phyloP scores from a whole-genome alignment of 2,329 filamentous ascomycete genomes.

The Rosellinia necatrix region DNA sequence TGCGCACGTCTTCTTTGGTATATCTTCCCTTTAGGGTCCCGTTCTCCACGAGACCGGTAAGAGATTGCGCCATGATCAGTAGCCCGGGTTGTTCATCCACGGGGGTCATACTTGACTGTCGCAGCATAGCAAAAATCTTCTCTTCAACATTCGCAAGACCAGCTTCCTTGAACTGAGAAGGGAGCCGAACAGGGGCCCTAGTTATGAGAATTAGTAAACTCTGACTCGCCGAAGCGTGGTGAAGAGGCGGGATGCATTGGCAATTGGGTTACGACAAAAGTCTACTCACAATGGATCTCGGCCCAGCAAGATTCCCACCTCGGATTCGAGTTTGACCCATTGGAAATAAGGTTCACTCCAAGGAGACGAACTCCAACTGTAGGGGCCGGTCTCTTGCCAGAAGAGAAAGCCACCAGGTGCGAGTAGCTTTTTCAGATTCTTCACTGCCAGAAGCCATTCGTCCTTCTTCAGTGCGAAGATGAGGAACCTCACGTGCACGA shows the following conservation, averaged over 20 bases:
- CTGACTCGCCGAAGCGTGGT: not conserved
- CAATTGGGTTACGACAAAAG: not conserved
- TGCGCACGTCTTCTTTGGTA: slow-evolving; percentile 6
- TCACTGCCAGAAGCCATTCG: slow-evolving; percentile 3
- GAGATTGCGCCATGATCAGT: slow-evolving; percentile 1
- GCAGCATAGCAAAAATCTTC: not conserved
- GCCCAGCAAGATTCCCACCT: slow-evolving; percentile 2
- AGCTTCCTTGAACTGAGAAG: slow-evolving; percentile 9
- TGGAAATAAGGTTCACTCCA: slow-evolving; percentile 6
- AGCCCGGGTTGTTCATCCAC: not conserved
- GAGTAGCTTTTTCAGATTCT: slow-evolving; percentile 2
- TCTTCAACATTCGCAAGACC: not conserved
- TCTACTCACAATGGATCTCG: slow-evolving; percentile 6
- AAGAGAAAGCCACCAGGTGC: not conserved
- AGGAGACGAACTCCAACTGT: slow-evolving; percentile 4
- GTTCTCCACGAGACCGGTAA: slow-evolving; percentile 1
- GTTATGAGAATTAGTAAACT: not conserved
- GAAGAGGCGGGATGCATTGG: not conserved
- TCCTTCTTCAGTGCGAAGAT: not conserved
- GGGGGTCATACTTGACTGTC: not conserved
- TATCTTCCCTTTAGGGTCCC: slow-evolving; percentile 5
- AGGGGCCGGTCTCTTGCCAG: slow-evolving; percentile 3
- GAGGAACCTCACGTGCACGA: slow-evolving; percentile 6
- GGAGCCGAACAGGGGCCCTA: not conserved
- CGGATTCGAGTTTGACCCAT: slow-evolving; percentile 7